Evolutionary conservation across 1,284 basidiomycete genomes (phyloP).

Genomic region (Stygiomarasmius scandens): DNA sequence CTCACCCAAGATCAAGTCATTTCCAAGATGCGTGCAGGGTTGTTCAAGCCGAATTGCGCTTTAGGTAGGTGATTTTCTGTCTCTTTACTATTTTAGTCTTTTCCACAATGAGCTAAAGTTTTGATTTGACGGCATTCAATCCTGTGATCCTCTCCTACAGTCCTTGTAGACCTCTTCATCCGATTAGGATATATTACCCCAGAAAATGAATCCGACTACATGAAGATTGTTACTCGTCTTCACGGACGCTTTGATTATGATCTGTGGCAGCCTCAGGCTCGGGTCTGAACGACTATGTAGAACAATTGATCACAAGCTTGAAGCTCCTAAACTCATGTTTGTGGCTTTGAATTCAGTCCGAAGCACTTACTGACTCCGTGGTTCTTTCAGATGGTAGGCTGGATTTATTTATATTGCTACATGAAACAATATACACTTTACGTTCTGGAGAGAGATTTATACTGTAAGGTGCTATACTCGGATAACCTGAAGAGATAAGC

Average conservation of each 20-base stretch:
- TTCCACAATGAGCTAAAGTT: too few relatives aligned
- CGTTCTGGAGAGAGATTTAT: too few relatives aligned
- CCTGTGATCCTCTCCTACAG: slow-evolving; percentile 36
- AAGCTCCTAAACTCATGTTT: not conserved
- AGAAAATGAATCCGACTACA: slow-evolving; percentile 75
- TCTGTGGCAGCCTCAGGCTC: slow-evolving; percentile 45
- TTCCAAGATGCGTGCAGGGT: slow-evolving; percentile 57
- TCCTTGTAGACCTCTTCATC: slow-evolving; percentile 84
- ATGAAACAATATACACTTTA: too few relatives aligned
- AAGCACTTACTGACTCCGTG: too few relatives aligned
- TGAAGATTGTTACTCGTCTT: slow-evolving; percentile 72
- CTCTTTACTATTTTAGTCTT: not conserved
- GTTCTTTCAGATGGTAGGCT: too few relatives aligned
- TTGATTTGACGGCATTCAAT: too few relatives aligned
- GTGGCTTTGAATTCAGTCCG: not conserved
- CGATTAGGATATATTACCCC: slow-evolving; percentile 76
- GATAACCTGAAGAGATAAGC: too few relatives aligned
- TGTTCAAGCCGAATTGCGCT: slow-evolving; percentile 89
- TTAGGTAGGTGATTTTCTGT: slow-evolving; percentile 48
- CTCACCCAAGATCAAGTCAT: slow-evolving; percentile 58
- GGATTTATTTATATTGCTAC: too few relatives aligned
- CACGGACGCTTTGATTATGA: slow-evolving; percentile 70
- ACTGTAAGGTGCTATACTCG: too few relatives aligned
- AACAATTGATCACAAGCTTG: not conserved
- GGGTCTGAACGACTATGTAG: not conserved